phyloP scores from a whole-genome alignment of 495 filamentous ascomycete genomes.

The Hypoxylon rickii region DNA sequence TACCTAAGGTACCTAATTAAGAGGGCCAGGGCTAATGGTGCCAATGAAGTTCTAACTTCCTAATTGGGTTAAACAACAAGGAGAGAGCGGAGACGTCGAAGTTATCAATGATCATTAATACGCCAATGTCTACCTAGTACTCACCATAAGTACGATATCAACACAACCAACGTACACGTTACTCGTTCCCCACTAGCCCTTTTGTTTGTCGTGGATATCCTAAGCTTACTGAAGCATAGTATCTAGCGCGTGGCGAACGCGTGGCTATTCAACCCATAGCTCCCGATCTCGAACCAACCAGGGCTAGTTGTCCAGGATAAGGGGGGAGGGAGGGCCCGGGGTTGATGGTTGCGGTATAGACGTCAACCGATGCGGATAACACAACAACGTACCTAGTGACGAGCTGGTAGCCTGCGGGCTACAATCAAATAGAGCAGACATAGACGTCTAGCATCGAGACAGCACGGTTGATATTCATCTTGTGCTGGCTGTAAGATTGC shows the following conservation, averaged over 20 bases:
- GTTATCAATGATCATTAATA: neutral
- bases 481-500: slow-evolving; percentile 29
- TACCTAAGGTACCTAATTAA: no score
- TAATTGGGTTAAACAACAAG: slow-evolving; percentile 11
- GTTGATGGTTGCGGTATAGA: slow-evolving; percentile 18
- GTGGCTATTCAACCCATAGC: no score
- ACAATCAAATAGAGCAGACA: no score
- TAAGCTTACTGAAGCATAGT: no score
- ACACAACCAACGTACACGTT: no score
- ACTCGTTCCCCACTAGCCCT: no score
- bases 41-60: slow-evolving; percentile 14
- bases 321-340: neutral
- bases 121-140: neutral
- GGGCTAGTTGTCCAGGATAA: no score
- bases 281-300: no score
- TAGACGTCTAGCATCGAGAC: no score
- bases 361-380: slow-evolving; percentile 10
- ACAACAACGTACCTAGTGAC: slow-evolving; percentile 5
- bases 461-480: slow-evolving; percentile 12
- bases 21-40: slow-evolving; percentile 8
- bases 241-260: no score
- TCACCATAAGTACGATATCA: no score
- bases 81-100: neutral
- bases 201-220: no score
- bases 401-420: neutral